phyloP scores from a whole-genome alignment of 176 grass and related monocot species.

The barley (Hordeum vulgare) region MorexV3_pseudomolecules_assembly NC_058518.1:91262625-91263124 shows the following conservation, averaged over 20 bases:
- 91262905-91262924: constrained; percentile 66
- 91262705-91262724: too few relatives aligned
- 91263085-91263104: constrained; percentile 67
- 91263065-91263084: constrained; percentile 49
- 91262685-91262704: too few relatives aligned
- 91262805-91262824: constrained; percentile 74
- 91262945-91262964: constrained; percentile 54
- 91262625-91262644: too few relatives aligned
- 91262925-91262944: constrained; percentile 68
- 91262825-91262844: constrained; percentile 72
- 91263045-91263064: constrained; percentile 81
- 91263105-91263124: constrained; percentile 57
- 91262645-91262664: too few relatives aligned
- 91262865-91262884: constrained; percentile 61
- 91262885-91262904: constrained; percentile 59
- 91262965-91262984: constrained; percentile 77
- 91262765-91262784: constrained; percentile 63
- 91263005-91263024: constrained; percentile 73
- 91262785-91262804: constrained; percentile 70
- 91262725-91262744: too few relatives aligned
- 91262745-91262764: background rate
- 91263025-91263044: constrained; percentile 62
- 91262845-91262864: constrained; percentile 74
- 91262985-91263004: constrained; percentile 71
- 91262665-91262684: too few relatives aligned